Evolutionary conservation across 495 filamentous ascomycete genomes (phyloP), one percentile per base, ranked within the genome.

Genomic region (Massariosphaeria phaeospora): DNA sequence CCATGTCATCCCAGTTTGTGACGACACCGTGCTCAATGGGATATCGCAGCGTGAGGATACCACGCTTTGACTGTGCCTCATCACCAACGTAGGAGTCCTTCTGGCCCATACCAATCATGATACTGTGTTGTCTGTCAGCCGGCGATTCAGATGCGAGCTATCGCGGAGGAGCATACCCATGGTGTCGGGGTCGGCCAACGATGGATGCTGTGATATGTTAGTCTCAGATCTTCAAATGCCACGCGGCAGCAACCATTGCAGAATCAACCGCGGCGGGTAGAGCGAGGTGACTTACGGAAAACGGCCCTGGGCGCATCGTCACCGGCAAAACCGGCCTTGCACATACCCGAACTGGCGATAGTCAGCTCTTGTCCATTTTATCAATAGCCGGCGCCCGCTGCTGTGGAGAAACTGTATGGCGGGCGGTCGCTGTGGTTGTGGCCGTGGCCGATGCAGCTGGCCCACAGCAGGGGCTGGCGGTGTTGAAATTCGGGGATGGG

Each of bases 71-170:
- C 76, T 96, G 90, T 76, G 90, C 90, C 81, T 98, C 93, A 79
- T 98, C 93, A 82, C 93, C 93, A 63, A 98, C 93, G 71, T 98
- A 98, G 56, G 93, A 98, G 81, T 98, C 93, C 79, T 98, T 98
- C 79, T 98, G 93, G 68, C 93, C 93, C 93, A 98, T 97, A 85
- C 93, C 93, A 75, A 98, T 98, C 93, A 98, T 98, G 79, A 98
- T 98, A 84, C 93, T 96, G 67, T 35, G 49, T 51, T 49, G 59
- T 55, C 55, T 39, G 50, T 50, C 31, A 52, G 52, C 36, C 15
- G 5, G 15, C 38, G 43, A 42, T 47, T 24, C 34, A 39, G 41
- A n/a, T 31, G 5, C 33, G 10, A 25, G 47, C 20, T 15, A 26
- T n/a, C 24, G 50, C 47, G 66, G 63, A 57, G 46, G 30, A 18